Percentiles rank a stretch among this genome's conserved stretches.
phyloP scores from a whole-genome alignment of 2,329 filamentous ascomycete genomes.

The Xylariomycetidae sp. region DNA sequence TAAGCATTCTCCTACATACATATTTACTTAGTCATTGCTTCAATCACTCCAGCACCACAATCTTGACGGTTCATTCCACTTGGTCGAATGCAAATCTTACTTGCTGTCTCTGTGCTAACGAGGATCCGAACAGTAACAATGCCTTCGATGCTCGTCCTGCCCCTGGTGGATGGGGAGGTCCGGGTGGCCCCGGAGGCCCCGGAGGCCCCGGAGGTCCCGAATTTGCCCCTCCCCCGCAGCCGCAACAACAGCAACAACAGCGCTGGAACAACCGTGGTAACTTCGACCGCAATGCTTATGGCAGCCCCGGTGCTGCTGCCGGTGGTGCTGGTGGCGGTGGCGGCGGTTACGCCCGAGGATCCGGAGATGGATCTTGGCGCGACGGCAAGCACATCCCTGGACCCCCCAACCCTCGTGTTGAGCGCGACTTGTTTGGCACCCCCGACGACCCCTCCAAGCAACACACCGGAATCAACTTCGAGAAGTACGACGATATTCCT shows the following conservation, averaged over 20 bases:
- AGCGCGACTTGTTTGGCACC: constrained; percentile 92
- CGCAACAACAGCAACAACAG: constrained; percentile 19
- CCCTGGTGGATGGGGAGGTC: constrained; percentile 25
- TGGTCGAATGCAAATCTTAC: too few relatives aligned
- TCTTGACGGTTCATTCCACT: too few relatives aligned
- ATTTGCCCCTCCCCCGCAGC: constrained; percentile 11
- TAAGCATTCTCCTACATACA: constrained; percentile 33
- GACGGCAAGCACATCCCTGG: constrained; percentile 96
- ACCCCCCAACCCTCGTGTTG: constrained; percentile 78
- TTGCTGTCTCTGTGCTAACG: too few relatives aligned
- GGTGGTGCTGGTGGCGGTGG: constrained; percentile 40
- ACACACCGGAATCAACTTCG: constrained; percentile 98
- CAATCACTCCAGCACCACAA: too few relatives aligned
- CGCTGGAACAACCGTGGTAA: constrained; percentile 28
- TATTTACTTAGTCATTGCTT: too few relatives aligned
- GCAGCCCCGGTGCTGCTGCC: constrained; percentile 40
- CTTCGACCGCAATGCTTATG: constrained; percentile 62
- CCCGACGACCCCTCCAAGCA: constrained; percentile 91
- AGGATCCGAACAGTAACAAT: constrained; percentile 39
- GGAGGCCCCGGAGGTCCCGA: constrained; percentile 25
- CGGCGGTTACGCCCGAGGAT: constrained; percentile 63
- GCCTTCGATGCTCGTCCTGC: constrained; percentile 36
- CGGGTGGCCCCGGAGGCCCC: constrained; percentile 22
- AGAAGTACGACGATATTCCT: constrained; percentile 99
- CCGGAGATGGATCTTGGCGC: constrained; percentile 92